Base-by-base conservation (phyloP, 208 protist species). In the Trypanosoma cruzi region DNA sequence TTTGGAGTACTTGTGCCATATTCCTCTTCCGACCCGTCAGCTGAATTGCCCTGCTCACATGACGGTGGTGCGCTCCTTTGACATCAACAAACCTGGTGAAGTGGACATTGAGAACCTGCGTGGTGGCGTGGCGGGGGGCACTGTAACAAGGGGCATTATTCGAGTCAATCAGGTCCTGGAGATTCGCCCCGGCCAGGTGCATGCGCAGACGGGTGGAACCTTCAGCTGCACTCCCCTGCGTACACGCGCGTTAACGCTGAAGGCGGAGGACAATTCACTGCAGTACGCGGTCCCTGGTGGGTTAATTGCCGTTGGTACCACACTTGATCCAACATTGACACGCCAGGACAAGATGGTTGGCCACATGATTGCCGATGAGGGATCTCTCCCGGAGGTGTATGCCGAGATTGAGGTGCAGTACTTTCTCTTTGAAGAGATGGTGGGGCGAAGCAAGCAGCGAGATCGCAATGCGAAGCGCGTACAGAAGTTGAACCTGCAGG, bases 21-120 rank as follows among this genome's bases (percentile, higher is more conserved):
- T 99, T 69, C 98, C 98, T 20, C 80, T 99, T 31, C 99, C 99
- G 18, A 64, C 81, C 26, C 89, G 99, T 49, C 84, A 99, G 61
- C 99, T 99, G 64, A 98, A 82, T 11, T 72, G 74, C 13, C 66
- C 91, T 18, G 92, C 98, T 42, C 88, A 86, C 40, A 86, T 99
- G 79, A 99, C 99, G 49, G 96, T 99, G 26, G 99, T 99, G 72
- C 97, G 99, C 66, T 99, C 98, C 57, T 99, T 99, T 77, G 99
- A 99, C 82, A 97, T 99, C 44, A 99, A 99, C 89, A 99, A 99
- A 81, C 98, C 99, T 31, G 99, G 98, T 49, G 90, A 96, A 58
- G 78, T 77, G 31, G 88, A 97, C 50, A 96, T 99, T 22, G 89
- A 99, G 36, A 88, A 99, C 36, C 86, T 99, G 31, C 91, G 95